Conservation (phyloP, 139 green algal genomes). For the Chlorella ohadii region DNA sequence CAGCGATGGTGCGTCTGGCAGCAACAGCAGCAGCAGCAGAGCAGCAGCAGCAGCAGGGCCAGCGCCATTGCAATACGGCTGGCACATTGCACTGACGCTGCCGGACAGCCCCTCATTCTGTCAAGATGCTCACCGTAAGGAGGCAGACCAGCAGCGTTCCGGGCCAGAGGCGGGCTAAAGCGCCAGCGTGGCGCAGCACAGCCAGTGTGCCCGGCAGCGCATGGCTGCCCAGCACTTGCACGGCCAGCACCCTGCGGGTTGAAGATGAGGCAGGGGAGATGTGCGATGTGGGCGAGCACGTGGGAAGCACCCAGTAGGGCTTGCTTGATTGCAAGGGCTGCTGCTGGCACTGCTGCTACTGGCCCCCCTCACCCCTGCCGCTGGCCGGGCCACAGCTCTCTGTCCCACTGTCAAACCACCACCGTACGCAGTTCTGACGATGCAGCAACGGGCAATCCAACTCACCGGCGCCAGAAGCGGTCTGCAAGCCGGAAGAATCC, state of each 20-base stretch:
- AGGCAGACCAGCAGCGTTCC: constrained; percentile 9
- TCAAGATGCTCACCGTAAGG: constrained; percentile 12
- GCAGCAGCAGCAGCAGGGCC: too few species aligned
- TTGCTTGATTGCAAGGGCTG: too few species aligned
- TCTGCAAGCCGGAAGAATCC: constrained; percentile 46
- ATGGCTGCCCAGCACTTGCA: constrained; percentile 26
- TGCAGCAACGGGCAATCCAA: neutral
- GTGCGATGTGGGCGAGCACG: too few species aligned
- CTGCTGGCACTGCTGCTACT: too few species aligned
- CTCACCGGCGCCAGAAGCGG: constrained; percentile 30
- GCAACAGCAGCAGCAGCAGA: neutral
- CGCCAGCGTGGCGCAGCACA: neutral
- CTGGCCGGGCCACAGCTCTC: too few species aligned
- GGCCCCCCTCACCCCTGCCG: too few species aligned
- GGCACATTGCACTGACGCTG: too few species aligned
- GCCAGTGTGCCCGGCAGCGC: neutral
- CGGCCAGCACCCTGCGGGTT: constrained; percentile 1
- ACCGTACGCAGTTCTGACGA: too few species aligned
- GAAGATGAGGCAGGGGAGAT: neutral
- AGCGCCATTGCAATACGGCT: too few species aligned
- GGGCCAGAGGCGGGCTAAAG: constrained; percentile 3
- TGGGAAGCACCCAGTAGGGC: too few species aligned
- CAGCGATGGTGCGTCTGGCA: too few species aligned
- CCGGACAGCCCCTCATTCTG: too few species aligned
- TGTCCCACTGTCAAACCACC: neutral